Conservation (phyloP, 164 flowering plant species). For the Nelumbo lutea region DNA sequence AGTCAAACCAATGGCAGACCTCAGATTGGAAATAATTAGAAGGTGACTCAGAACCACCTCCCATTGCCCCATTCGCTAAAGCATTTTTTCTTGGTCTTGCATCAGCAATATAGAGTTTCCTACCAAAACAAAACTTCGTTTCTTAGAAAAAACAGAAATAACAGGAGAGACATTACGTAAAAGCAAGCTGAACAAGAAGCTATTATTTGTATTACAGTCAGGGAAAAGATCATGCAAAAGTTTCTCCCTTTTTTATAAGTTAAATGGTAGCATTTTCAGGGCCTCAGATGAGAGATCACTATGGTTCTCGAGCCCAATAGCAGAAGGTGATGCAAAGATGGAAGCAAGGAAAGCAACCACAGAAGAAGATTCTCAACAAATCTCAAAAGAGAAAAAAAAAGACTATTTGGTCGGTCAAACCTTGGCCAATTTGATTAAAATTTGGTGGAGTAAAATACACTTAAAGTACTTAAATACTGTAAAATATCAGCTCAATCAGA, state of each 20-base stretch:
- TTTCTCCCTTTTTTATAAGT: neutral
- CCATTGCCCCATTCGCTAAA: conserved; percentile 98
- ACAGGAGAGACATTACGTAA: neutral
- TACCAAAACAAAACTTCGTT: conserved; percentile 18
- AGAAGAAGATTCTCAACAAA: no score
- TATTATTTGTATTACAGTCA: neutral
- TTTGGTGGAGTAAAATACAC: no score
- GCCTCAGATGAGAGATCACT: no score
- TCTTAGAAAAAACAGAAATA: conserved; percentile 1
- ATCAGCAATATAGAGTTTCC: conserved; percentile 97
- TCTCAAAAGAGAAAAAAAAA: no score
- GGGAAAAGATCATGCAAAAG: neutral
- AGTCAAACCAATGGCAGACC: conserved; percentile 42
- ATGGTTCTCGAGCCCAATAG: no score
- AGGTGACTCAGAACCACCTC: conserved; percentile 99
- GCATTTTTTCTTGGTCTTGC: conserved; percentile 99
- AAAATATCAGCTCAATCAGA: no score
- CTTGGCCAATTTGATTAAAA: no score
- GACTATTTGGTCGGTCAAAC: no score
- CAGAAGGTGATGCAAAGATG: no score
- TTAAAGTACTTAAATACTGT: no score
- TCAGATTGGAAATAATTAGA: conserved; percentile 92
- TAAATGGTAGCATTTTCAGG: no score
- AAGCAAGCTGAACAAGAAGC: neutral
- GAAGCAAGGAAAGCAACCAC: no score